Percentiles rank a stretch among this genome's conserved stretches.
These are phyloP conservation scores for Bifiguratus adelaidae DNA, from an alignment of 192 early-diverging fungal species.

Conservation along the genomic window DNA sequence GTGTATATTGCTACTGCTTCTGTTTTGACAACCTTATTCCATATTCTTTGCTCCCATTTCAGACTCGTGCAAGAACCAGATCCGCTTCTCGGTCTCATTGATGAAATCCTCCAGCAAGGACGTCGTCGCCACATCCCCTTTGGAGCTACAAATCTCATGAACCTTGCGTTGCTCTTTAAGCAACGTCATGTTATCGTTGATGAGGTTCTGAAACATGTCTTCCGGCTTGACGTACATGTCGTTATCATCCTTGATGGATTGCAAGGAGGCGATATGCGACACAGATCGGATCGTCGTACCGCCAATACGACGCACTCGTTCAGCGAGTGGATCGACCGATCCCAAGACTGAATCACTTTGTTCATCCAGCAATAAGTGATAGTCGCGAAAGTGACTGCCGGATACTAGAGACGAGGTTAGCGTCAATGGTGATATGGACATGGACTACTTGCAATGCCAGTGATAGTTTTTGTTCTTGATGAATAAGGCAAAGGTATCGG, in stretches of 20 bases:
- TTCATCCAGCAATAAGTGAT: slow-evolving; percentile 4
- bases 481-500: slow-evolving; percentile 2
- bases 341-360: not conserved
- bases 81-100: slow-evolving; percentile 1
- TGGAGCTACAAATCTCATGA: not conserved
- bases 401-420: no score
- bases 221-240: slow-evolving; percentile 4
- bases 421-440: no score
- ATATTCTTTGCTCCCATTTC: no score
- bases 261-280: slow-evolving; percentile 2
- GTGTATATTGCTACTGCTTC: no score
- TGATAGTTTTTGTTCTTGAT: slow-evolving; percentile 7
- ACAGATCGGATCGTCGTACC: slow-evolving; percentile 2
- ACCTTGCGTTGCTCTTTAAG: slow-evolving; percentile 2
- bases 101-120: slow-evolving; percentile 5
- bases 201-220: slow-evolving; percentile 3
- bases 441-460: no score
- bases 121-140: not conserved
- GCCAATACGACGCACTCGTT: slow-evolving; percentile 7
- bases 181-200: slow-evolving; percentile 2
- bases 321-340: slow-evolving; percentile 3
- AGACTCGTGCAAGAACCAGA: slow-evolving; percentile 7
- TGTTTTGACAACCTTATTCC: no score
- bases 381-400: slow-evolving; percentile 6
- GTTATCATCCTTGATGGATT: slow-evolving; percentile 5